Conservation (phyloP, 148 eudicot genomes). For the Rhododendron mucronatum region DNA sequence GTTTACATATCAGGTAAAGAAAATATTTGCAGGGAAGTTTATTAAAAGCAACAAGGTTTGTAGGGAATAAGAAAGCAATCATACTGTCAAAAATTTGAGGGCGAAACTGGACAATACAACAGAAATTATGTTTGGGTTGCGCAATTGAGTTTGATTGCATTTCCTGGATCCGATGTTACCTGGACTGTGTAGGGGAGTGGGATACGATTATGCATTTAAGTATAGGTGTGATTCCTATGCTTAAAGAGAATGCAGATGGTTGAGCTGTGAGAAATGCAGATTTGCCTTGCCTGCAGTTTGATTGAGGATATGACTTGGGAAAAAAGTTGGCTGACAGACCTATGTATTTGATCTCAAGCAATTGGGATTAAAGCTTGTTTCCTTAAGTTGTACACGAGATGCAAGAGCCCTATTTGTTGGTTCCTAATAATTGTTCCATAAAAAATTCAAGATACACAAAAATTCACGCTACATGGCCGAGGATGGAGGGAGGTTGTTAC, state of each 20-base stretch:
- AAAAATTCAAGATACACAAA: background rate
- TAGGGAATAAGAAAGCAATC: background rate
- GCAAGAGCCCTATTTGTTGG: background rate
- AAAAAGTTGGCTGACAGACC: too few species aligned
- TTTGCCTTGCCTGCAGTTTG: too few species aligned
- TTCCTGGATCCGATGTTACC: background rate
- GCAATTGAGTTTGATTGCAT: background rate
- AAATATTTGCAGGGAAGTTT: background rate
- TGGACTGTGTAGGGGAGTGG: background rate
- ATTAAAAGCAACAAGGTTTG: background rate
- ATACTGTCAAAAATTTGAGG: background rate
- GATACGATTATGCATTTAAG: too few species aligned
- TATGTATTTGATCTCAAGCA: background rate
- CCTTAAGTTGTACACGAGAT: background rate
- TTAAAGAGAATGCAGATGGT: too few species aligned
- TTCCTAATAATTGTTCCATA: background rate
- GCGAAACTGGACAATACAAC: background rate
- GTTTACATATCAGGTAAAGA: background rate
- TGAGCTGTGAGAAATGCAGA: too few species aligned
- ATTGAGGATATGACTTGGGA: too few species aligned
- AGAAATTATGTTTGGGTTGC: background rate
- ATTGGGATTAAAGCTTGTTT: background rate
- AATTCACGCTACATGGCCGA: background rate
- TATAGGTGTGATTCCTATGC: too few species aligned
- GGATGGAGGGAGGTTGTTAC: too few species aligned